Conservation (phyloP, 495 filamentous ascomycete species). For the Hypoxylon rickii region DNA sequence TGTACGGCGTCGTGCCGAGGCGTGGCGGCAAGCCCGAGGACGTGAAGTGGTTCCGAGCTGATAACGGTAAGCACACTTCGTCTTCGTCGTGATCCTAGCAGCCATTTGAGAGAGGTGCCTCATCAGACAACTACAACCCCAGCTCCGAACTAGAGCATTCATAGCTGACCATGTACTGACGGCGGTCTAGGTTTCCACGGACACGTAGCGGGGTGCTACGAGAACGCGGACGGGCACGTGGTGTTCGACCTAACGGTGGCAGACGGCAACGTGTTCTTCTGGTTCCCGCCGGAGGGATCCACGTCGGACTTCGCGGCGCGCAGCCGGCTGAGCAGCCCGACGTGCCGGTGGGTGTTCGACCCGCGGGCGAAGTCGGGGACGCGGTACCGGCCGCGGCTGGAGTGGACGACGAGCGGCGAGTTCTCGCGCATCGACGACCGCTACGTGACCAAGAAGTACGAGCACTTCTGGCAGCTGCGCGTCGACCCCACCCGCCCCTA, state of each 20-base stretch:
- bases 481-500: constrained; percentile 52
- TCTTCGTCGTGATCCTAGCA: background rate
- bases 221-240: constrained; percentile 53
- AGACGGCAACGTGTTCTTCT: constrained; percentile 62
- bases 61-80: constrained; percentile 46
- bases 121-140: too few species aligned
- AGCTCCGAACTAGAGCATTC: too few species aligned
- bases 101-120: background rate
- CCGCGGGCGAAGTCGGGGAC: constrained; percentile 47
- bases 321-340: constrained; percentile 51
- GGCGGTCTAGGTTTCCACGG: constrained; percentile 48
- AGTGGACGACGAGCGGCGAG: constrained; percentile 56
- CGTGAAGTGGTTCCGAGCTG: constrained; percentile 53
- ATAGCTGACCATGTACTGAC: background rate
- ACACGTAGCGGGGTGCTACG: constrained; percentile 57
- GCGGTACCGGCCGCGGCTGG: constrained; percentile 38
- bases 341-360: constrained; percentile 59
- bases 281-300: constrained; percentile 53
- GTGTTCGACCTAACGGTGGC: constrained; percentile 60
- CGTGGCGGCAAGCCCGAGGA: constrained; percentile 53
- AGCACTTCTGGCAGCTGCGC: constrained; percentile 58
- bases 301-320: constrained; percentile 33
- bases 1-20: constrained; percentile 56
- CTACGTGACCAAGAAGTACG: constrained; percentile 53
- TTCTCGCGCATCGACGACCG: constrained; percentile 66